A percentile compares a stretch with the other conserved stretches of the same genome.
Evolutionary conservation across 2,329 filamentous ascomycete genomes (phyloP).

Genomic region (Colletotrichum musae): DNA sequence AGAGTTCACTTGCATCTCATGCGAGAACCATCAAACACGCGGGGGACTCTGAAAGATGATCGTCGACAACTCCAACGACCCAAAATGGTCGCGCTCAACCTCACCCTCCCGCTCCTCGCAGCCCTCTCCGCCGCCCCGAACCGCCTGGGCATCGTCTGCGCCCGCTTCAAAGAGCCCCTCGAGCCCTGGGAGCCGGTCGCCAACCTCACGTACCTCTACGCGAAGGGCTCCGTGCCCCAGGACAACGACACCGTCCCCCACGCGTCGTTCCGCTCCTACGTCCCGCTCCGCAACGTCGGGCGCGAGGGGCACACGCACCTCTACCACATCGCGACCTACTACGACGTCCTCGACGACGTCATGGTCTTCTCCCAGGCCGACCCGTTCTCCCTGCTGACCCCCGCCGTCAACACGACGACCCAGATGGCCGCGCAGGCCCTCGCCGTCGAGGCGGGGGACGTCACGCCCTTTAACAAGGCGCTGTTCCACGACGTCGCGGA

Average conservation of each 20-base stretch:
- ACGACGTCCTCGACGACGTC: constrained; percentile 38
- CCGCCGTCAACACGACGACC: constrained; percentile 23
- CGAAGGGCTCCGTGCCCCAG: constrained; percentile 36
- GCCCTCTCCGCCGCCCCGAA: background rate
- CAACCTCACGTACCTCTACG: constrained; percentile 36
- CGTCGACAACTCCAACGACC: too few species aligned
- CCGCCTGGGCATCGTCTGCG: constrained; percentile 35
- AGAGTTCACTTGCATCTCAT: too few species aligned
- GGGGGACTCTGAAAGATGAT: too few species aligned
- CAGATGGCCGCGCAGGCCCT: constrained; percentile 35
- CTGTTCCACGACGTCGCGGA: constrained; percentile 39
- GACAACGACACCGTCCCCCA: constrained; percentile 35
- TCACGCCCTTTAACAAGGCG: constrained; percentile 39
- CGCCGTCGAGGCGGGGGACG: constrained; percentile 17
- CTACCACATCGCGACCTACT: constrained; percentile 32
- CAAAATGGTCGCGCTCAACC: constrained; percentile 7
- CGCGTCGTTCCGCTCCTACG: constrained; percentile 37
- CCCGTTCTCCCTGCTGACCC: constrained; percentile 34
- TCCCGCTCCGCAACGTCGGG: constrained; percentile 33
- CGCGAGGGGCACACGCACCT: constrained; percentile 39
- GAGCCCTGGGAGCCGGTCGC: constrained; percentile 35
- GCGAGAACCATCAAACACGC: too few species aligned
- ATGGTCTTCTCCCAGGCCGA: constrained; percentile 40
- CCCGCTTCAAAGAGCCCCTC: constrained; percentile 39
- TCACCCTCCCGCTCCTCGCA: background rate